These are phyloP conservation scores for Alternaria sp. DNA, from an alignment of 2,329 filamentous ascomycete species.

Conservation along the genomic window DNA sequence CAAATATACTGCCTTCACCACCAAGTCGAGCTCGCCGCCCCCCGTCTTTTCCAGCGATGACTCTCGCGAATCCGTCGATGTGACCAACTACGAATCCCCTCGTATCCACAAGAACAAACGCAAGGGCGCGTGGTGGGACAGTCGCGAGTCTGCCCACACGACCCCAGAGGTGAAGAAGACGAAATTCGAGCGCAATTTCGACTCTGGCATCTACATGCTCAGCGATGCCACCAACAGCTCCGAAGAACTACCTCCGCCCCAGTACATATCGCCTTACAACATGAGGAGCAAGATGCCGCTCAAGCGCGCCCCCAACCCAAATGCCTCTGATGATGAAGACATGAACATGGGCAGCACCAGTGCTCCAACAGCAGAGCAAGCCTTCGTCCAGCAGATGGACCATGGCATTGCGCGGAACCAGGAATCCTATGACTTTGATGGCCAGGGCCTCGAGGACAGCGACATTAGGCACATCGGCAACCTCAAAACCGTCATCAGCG, in stretches of 20 bases:
- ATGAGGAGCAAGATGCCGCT: not conserved
- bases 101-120: slow-evolving; percentile 46
- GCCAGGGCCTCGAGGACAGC: slow-evolving; percentile 25
- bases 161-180: slow-evolving; percentile 36
- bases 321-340: not conserved
- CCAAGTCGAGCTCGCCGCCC: slow-evolving; percentile 45
- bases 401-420: slow-evolving; percentile 25
- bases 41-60: slow-evolving; percentile 48
- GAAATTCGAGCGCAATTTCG: slow-evolving; percentile 42
- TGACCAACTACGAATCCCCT: slow-evolving; percentile 44
- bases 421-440: slow-evolving; percentile 27
- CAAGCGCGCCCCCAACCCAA: slow-evolving; percentile 8
- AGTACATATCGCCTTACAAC: slow-evolving; percentile 24
- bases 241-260: slow-evolving; percentile 17
- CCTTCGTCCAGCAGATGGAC: slow-evolving; percentile 25
- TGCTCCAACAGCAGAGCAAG: slow-evolving; percentile 7
- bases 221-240: slow-evolving; percentile 38
- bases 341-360: not conserved
- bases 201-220: slow-evolving; percentile 45
- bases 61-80: slow-evolving; percentile 38
- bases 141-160: slow-evolving; percentile 23
- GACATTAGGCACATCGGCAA: slow-evolving; percentile 37
- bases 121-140: slow-evolving; percentile 45
- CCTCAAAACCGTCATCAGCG: slow-evolving; percentile 39
- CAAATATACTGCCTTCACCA: slow-evolving; percentile 26